Evolutionary conservation across 2,329 filamentous ascomycete genomes (phyloP), one percentile per base, ranked within the genome.

Genomic region (Colletotrichum cordylinicola): DNA sequence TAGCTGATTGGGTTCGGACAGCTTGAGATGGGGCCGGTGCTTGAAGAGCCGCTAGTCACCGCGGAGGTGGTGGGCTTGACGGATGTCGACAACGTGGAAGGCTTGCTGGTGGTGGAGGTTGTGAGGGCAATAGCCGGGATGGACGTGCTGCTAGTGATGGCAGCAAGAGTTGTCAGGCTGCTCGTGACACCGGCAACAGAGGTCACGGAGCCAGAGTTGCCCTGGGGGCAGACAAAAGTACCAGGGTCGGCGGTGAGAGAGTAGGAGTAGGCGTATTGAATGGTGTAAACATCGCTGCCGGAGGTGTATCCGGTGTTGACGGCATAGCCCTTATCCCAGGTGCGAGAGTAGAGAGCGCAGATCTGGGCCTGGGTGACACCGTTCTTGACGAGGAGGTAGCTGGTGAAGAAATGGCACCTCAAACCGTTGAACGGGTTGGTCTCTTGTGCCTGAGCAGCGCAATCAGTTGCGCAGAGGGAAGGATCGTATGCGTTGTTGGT

Each of bases 351-450:
- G 6, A 73, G 39, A 16, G 66, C 66, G 56, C 71, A 73, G 10
- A 69, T 69, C 24, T 73, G 71, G 33, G 65, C 71, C 31, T 73
- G 65, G 0, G 58, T 52, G n/a, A 73, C 56, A 6, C 71, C 71
- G 4, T 70, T 73, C 71, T 73, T 73, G 29, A 73, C 29, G 0
- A 73, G 31, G 12, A 37, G 21, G 58, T 69, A 73, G 58, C 39
- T 73, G 7, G 66, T 73, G 39, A 73, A 73, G 24, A 69, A 70
- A 21, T 48, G 71, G 56, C 71, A 73, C 12, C 9, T 62, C 31
- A 69, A 16, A 6, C 65, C 71, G 3, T 73, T 73, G 39, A 69
- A 69, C 2, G 71, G 71, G 9, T 55, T 62, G 8, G 66, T 69
- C 7, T 69, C 56, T 3, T 52, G 65, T 16, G 33, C 37, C 12